Evolutionary conservation across 768 basidiomycete species (phyloP), one percentile per base, ranked within the genome.

Genomic region (Trametes elegans): DNA sequence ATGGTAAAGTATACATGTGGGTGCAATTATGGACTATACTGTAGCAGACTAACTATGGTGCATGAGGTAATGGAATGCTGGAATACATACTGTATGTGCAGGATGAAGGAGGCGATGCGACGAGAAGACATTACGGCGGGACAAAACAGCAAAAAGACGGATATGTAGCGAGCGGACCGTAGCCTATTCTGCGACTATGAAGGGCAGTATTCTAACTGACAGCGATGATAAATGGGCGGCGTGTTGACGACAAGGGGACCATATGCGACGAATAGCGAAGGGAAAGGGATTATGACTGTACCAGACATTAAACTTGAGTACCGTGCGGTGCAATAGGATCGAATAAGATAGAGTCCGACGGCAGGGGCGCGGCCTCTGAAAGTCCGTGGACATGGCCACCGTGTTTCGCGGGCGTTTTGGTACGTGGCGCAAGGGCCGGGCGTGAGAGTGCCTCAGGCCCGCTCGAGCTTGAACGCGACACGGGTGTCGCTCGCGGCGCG

Each of bases 391-490:
- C 43, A 44, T 32, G 42, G 29, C 32, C 51, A 18, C 26, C 42
- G 51, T 40, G 51, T 49, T 44, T 43, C 47, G 35, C 57, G 46
- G 57, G 57, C 44, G 44, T 59, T 59, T 59, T 59, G 57, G 45
- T 40, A 39, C 53, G 53, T 47, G 44, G 38, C 32, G 53, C 36
- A 29, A 24, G 44, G 21, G 35, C 26, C n/a, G 24, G 34, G 24
- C 57, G 57, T 54, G 57, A 47, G 57, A 59, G 52, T 18, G 28
- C 41, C 35, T 59, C 57, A 59, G 5, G 56, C 68, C 65, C 84
- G 76, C 67, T 90, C 85, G 59, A 89, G 82, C 66, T 86, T 89
- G 78, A 81, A 91, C 21, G 89, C 81, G 13, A 82, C 79, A 60
- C 80, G 76, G 40, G 80, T 83, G 70, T 90, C 87, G 60, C 76